Conservation (phyloP, 306 rosid genomes). For the Lithocarpus polystachyus region DNA sequence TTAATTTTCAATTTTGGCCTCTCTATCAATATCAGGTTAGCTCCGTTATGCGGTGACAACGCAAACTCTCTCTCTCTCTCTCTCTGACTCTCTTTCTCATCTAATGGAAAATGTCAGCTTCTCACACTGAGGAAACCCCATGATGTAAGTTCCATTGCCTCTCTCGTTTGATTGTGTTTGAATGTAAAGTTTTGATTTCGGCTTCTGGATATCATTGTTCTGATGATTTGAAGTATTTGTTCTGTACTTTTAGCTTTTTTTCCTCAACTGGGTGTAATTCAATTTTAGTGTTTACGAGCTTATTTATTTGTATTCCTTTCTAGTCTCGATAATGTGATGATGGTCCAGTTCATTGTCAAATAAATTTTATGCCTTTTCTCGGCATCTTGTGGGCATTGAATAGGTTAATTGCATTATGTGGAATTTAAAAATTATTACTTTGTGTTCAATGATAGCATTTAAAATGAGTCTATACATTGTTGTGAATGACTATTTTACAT, state of each 20-base stretch:
- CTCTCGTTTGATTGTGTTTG: not conserved
- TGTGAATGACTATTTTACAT: not conserved
- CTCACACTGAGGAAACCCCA: not conserved
- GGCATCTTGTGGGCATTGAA: not conserved
- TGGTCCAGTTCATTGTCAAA: not conserved
- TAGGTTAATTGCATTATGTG: not conserved
- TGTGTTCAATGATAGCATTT: not conserved
- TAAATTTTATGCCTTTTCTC: not conserved
- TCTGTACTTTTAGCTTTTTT: not conserved
- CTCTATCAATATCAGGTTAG: slow-evolving; percentile 12
- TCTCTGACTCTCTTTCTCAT: not conserved
- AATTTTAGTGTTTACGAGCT: not conserved
- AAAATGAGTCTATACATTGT: not conserved
- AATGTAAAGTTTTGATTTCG: not conserved
- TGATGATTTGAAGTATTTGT: not conserved
- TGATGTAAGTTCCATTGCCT: slow-evolving; percentile 22
- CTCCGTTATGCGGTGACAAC: slow-evolving; percentile 15
- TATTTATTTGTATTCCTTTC: not conserved
- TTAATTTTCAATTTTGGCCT: too few relatives aligned
- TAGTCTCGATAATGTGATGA: not conserved
- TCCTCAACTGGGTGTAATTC: not conserved
- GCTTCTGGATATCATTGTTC: not conserved
- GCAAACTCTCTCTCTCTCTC: not conserved
- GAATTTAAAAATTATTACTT: not conserved
- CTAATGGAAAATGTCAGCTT: not conserved